Evolutionary conservation across 2,329 filamentous ascomycete genomes (phyloP), one percentile per base, ranked within the genome.

Genomic region (Mycosphaerella sp.): DNA sequence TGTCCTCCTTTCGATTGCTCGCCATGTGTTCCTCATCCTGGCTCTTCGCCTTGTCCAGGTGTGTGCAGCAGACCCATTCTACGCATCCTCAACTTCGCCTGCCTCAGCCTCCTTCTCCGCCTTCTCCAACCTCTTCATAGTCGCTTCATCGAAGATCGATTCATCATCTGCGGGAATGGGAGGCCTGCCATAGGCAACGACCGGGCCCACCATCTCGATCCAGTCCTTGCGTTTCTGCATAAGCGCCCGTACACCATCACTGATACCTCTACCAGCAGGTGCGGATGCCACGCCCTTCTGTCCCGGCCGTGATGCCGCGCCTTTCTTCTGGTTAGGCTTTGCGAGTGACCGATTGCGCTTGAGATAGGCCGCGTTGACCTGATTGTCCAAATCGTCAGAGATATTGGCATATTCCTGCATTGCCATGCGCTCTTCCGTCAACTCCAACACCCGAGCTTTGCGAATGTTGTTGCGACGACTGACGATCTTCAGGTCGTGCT

Each of bases 401-500:
- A 98, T 98, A 50, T 89, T 96, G 68, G 85, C 86, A 74, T 95
- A 98, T 68, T 98, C 93, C 66, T 98, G 93, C 71, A 93, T 85
- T 0, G 93, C 93, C 81, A 98, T 91, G 59, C 89, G 84, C 67
- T 95, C 90, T 62, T 89, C 86, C 6, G 93, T 88, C 25, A 96
- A 78, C 34, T 96, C 90, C 1, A 88, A 82, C 9, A 98, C 76
- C 2, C 90, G 82, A 6, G 88, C 79, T 71, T 97, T 97, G 56
- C 89, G 86, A 4, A 91, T 89, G 35, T 90, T 91, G 68, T 98
- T 98, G 69, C 87, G 75, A 50, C 95, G 81, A 68, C 87, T 86
- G 66, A 93, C 85, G 53, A 89, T 83, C 59, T 88, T 86, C 2
- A 98, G 79, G 45, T 88, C 84, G 46, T 80, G 77, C 66, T 98